phyloP scores from a whole-genome alignment of 768 basidiomycete species.

The Mycena rosella region DNA sequence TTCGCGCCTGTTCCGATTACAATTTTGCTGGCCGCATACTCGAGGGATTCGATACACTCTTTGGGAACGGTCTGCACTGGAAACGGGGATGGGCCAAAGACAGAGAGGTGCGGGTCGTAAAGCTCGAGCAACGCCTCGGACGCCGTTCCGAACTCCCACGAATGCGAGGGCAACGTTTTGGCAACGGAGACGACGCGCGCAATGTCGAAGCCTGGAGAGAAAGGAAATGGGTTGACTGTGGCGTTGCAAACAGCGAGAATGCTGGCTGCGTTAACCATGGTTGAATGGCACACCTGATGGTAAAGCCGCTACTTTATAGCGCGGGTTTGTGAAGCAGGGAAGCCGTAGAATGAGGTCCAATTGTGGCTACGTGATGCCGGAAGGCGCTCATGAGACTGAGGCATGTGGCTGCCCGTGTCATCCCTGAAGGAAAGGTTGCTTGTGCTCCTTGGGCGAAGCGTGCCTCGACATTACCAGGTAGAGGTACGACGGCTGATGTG shows the following conservation, averaged over 20 bases:
- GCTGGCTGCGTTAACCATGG: constrained; percentile 13
- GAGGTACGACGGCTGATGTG: no score
- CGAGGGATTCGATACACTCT: constrained; percentile 45
- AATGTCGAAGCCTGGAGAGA: constrained; percentile 55
- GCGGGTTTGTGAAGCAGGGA: neutral
- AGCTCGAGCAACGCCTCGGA: constrained; percentile 60
- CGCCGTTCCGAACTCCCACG: constrained; percentile 59
- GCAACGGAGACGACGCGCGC: constrained; percentile 48
- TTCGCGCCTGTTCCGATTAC: constrained; percentile 50
- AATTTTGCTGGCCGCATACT: constrained; percentile 56
- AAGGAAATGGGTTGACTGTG: constrained; percentile 41
- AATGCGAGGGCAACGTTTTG: constrained; percentile 54
- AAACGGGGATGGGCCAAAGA: constrained; percentile 54
- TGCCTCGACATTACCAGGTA: no score
- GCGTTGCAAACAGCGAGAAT: constrained; percentile 16
- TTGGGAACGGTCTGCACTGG: constrained; percentile 44
- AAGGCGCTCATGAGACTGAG: neutral
- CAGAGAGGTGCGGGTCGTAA: constrained; percentile 53
- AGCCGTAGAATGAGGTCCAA: neutral
- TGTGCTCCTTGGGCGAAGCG: no score
- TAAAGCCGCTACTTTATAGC: neutral
- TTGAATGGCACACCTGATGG: neutral
- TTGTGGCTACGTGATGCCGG: neutral
- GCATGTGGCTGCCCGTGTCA: neutral
- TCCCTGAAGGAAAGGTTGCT: neutral